These are phyloP conservation scores for Hypoxylon crocopeplum DNA, from an alignment of 495 filamentous ascomycete genomes.

Conservation along the genomic window DNA sequence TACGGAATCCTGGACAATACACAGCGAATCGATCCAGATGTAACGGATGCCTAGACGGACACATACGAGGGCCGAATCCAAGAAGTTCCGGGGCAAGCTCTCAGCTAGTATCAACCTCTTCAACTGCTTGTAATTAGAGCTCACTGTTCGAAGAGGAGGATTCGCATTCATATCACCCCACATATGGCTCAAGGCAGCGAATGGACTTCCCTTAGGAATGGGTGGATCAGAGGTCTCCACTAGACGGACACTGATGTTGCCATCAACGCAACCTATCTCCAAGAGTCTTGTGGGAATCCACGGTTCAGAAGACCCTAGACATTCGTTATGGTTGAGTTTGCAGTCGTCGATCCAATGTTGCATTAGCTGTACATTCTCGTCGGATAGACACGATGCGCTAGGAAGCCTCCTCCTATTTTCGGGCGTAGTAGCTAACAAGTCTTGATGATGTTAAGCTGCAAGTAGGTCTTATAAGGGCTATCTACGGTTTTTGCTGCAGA, in stretches of 20 bases:
- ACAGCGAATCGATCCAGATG: conserved; percentile 7
- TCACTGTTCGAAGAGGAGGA: conserved; percentile 16
- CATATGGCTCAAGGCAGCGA: conserved; percentile 26
- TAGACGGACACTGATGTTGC: not conserved
- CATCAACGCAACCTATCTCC: not conserved
- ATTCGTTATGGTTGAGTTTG: conserved; percentile 5
- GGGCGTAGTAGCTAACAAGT: too few relatives aligned
- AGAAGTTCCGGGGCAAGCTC: conserved; percentile 12
- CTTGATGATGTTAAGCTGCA: too few relatives aligned
- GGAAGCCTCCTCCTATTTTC: too few relatives aligned
- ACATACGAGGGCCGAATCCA: conserved; percentile 2
- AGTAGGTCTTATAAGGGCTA: too few relatives aligned
- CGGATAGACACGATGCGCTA: too few relatives aligned
- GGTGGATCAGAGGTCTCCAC: conserved; percentile 1
- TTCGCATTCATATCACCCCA: conserved; percentile 7
- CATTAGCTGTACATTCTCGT: conserved; percentile 11
- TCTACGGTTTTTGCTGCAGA: too few relatives aligned
- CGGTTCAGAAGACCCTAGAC: not conserved
- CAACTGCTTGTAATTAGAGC: conserved; percentile 5
- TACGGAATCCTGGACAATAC: conserved; percentile 11
- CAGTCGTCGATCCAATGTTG: conserved; percentile 18
- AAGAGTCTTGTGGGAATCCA: conserved; percentile 17
- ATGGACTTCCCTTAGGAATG: not conserved
- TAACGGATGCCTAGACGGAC: not conserved
- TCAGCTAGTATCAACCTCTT: not conserved